phyloP scores from a whole-genome alignment of 2,329 filamentous ascomycete species.

The Cladophialophora yegresii region DNA sequence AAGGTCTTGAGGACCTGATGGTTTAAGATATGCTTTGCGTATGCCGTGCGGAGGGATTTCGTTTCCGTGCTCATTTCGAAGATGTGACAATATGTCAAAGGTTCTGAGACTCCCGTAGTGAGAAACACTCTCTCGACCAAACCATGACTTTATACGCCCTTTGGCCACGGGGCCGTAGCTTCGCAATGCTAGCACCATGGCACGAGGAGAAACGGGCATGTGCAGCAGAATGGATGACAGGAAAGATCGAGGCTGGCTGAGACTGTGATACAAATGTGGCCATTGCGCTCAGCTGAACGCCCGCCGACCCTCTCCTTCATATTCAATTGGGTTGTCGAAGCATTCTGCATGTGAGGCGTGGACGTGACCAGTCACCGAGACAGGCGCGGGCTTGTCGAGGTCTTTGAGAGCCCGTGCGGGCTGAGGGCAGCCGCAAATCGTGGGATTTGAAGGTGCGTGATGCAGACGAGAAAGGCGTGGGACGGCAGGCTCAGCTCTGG shows the following conservation, averaged over 20 bases:
- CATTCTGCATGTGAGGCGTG: not conserved
- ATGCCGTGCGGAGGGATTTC: not conserved
- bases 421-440: too few species aligned
- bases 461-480: not conserved
- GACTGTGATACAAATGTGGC: too few species aligned
- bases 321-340: not conserved
- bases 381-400: too few species aligned
- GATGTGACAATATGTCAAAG: not conserved
- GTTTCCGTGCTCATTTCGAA: not conserved
- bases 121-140: not conserved
- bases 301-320: not conserved
- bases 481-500: not conserved
- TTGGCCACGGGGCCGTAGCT: too few species aligned
- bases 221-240: too few species aligned
- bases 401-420: too few species aligned
- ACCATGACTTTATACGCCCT: too few species aligned
- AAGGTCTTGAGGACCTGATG: not conserved
- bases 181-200: too few species aligned
- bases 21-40: not conserved
- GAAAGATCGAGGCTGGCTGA: too few species aligned
- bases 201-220: too few species aligned
- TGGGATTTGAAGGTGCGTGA: too few species aligned
- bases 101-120: not conserved
- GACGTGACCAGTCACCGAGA: too few species aligned
- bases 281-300: not conserved